Evolutionary conservation across 78 protist genomes (phyloP), one percentile per base, ranked within the genome.

Genomic region (Cavenderia fasciculata): DNA sequence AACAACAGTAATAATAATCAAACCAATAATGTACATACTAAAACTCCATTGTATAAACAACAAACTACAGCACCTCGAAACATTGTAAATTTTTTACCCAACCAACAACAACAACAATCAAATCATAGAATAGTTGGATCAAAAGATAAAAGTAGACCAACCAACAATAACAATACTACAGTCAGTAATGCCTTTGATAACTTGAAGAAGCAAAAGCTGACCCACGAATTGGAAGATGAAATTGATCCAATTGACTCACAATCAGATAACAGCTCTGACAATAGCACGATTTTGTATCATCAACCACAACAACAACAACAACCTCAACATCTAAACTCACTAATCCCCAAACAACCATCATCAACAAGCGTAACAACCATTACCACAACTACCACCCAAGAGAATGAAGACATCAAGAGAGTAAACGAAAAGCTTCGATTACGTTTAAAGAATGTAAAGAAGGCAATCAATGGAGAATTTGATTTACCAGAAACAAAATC

Each of bases 211-310:
- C 41, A 36, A 68, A 16, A 16, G 25, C 10, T 16, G 10, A 16
- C 52, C 10, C 10, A 47, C 52, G 25, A 16, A 16, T 47, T 12
- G 10, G n/a, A 27, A 33, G 75, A 68, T 25, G 19, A 6, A 21
- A 44, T 68, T 68, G 75, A 68, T 18, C 21, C 75, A 1, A 68
- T 68, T 27, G 75, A 68, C 4, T 68, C 75, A 19, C 44, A 62
- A 16, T 36, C 10, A 16, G 52, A 12, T 16, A 47, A 47, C 12
- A 47, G 12, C 12, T 16, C 25, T 47, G 12, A 47, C 12, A 63
- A 12, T 11, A 63, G 14, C 71, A n/a, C n/a, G n/a, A n/a, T n/a
- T 25, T n/a, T 29, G 43, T 23, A 10, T 11, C 54, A 65, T 16
- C 18, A 38, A 65, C 23, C 41, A 65, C n/a, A n/a, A n/a, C n/a